Percentiles rank a stretch among this genome's conserved stretches.
Conservation (phyloP, 305 asterid genomes). For the Fraxinus paxiana region DNA sequence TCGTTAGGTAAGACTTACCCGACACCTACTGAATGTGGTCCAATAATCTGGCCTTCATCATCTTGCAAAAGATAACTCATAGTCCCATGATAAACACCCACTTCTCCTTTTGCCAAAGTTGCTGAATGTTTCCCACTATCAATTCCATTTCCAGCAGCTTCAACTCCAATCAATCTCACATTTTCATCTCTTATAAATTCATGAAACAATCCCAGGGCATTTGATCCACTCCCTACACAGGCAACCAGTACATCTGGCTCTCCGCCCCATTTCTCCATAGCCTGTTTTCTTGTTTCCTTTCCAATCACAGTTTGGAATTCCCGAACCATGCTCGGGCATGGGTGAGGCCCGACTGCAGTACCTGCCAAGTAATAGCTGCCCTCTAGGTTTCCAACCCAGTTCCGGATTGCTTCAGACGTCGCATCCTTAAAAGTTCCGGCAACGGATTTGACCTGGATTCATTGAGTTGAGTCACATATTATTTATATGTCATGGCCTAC, state of each 20-base stretch:
- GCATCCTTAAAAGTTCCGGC: slow-evolving; percentile 72
- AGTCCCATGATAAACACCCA: slow-evolving; percentile 72
- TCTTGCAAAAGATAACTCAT: slow-evolving; percentile 66
- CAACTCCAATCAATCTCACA: slow-evolving; percentile 66
- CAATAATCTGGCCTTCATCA: slow-evolving; percentile 55
- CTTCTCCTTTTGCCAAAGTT: slow-evolving; percentile 49
- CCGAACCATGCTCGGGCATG: slow-evolving; percentile 64
- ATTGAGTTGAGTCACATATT: neutral
- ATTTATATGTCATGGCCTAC: neutral
- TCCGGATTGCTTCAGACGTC: slow-evolving; percentile 55
- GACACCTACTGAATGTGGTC: slow-evolving; percentile 52
- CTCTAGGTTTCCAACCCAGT: slow-evolving; percentile 58
- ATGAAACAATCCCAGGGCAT: slow-evolving; percentile 70
- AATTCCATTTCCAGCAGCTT: slow-evolving; percentile 57
- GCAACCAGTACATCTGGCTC: slow-evolving; percentile 77
- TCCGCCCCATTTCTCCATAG: slow-evolving; percentile 70
- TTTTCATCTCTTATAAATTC: slow-evolving; percentile 58
- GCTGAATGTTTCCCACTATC: slow-evolving; percentile 60
- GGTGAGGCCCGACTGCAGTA: slow-evolving; percentile 75
- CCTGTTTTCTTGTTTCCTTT: slow-evolving; percentile 67
- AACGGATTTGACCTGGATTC: slow-evolving; percentile 38
- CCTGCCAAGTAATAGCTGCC: slow-evolving; percentile 50
- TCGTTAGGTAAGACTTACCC: slow-evolving; percentile 30
- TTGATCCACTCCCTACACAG: slow-evolving; percentile 75
- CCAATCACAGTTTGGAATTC: slow-evolving; percentile 73